phyloP scores from a whole-genome alignment of 768 basidiomycete species.

The Mycena filopes region DNA sequence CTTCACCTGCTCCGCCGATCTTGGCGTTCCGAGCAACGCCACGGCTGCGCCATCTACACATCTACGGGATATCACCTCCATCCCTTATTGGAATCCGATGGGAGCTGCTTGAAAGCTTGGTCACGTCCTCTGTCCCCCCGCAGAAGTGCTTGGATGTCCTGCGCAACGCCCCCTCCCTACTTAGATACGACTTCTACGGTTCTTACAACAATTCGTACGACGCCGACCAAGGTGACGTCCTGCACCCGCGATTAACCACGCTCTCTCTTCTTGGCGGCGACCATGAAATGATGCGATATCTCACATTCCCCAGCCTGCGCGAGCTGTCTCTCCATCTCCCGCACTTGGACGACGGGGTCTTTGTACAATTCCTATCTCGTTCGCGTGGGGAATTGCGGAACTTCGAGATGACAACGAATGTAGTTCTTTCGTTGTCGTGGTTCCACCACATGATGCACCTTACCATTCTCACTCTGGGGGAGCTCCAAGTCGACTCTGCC shows the following conservation, averaged over 20 bases:
- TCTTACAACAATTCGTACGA: background rate
- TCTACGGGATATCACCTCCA: background rate
- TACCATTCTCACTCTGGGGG: background rate
- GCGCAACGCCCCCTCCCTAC: background rate
- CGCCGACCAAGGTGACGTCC: background rate
- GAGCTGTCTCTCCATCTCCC: background rate
- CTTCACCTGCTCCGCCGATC: background rate
- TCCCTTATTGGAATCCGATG: background rate
- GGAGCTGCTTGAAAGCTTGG: background rate
- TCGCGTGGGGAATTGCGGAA: background rate
- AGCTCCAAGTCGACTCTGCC: background rate
- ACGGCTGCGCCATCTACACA: background rate
- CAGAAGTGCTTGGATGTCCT: constrained; percentile 7
- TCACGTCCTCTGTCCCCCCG: background rate
- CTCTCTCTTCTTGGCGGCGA: background rate
- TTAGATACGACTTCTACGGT: background rate
- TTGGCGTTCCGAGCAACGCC: background rate
- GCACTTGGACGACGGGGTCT: background rate
- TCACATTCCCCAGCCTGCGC: constrained; percentile 5
- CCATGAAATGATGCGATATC: constrained; percentile 2
- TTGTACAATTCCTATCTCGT: background rate
- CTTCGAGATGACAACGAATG: background rate
- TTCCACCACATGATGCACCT: constrained; percentile 4
- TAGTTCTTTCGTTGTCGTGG: background rate
- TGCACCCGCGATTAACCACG: background rate